phyloP scores from a whole-genome alignment of 306 rosid species.

The Cicer chorassanicum region DNA sequence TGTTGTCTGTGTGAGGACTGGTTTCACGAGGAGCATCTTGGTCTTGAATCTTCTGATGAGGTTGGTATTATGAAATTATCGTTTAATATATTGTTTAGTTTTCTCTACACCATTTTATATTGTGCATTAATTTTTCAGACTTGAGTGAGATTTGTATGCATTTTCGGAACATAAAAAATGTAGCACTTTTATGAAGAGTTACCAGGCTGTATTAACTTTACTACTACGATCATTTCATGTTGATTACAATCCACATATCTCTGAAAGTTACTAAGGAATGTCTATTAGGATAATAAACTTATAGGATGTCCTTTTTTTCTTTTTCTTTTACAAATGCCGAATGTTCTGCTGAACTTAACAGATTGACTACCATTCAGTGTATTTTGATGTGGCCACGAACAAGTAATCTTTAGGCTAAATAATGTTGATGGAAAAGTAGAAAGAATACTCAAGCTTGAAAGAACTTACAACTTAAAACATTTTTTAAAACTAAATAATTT shows the following conservation, averaged over 20 bases:
- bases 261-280: constrained; percentile 11
- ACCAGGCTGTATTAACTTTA: constrained; percentile 9
- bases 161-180: not conserved
- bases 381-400: constrained; percentile 27
- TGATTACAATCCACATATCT: not conserved
- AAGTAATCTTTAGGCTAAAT: not conserved
- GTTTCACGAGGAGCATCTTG: constrained; percentile 98
- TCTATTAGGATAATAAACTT: constrained; percentile 1
- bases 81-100: constrained; percentile 17
- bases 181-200: not conserved
- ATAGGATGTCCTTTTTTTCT: not conserved
- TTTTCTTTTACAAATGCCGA: not conserved
- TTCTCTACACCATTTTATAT: constrained; percentile 13
- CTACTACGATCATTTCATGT: constrained; percentile 8
- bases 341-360: constrained; percentile 28
- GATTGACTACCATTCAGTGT: constrained; percentile 18
- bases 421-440: constrained; percentile 12
- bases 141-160: constrained; percentile 4
- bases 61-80: constrained; percentile 52
- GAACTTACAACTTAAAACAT: not conserved
- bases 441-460: constrained; percentile 1
- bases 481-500: constrained; percentile 14
- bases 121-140: constrained; percentile 3
- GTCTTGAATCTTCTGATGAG: constrained; percentile 82
- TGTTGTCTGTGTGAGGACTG: constrained; percentile 98